Evolutionary conservation across 176 grass and related monocot genomes (phyloP).

Genomic region (Ensete glaucum): DNA sequence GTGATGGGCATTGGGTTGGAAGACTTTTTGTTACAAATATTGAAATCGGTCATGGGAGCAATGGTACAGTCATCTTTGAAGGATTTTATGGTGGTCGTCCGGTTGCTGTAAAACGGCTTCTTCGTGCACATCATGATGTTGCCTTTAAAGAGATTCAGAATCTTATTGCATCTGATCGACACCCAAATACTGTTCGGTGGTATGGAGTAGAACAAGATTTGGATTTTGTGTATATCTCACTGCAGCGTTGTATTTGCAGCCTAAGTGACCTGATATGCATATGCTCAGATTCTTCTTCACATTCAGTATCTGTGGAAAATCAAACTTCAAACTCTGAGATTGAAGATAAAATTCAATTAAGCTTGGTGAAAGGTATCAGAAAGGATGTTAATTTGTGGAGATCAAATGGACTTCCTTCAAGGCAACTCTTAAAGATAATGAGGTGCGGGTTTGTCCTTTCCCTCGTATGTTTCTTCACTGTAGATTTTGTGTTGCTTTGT

Average conservation of each 20-base stretch:
- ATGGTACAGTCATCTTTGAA: slow-evolving; percentile 92
- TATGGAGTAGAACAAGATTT: slow-evolving; percentile 71
- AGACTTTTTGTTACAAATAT: slow-evolving; percentile 60
- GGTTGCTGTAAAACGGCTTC: slow-evolving; percentile 83
- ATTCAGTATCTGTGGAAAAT: neutral
- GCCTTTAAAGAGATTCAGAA: slow-evolving; percentile 84
- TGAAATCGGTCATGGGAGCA: slow-evolving; percentile 96
- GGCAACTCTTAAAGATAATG: slow-evolving; percentile 76
- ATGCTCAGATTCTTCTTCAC: slow-evolving; percentile 10
- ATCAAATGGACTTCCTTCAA: slow-evolving; percentile 65
- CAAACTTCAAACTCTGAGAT: slow-evolving; percentile 7
- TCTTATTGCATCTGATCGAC: slow-evolving; percentile 85
- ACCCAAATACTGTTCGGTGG: slow-evolving; percentile 87
- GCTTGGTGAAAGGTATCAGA: slow-evolving; percentile 26
- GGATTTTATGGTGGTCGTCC: slow-evolving; percentile 64
- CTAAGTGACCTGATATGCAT: slow-evolving; percentile 70
- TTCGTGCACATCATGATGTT: slow-evolving; percentile 77
- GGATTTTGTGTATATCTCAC: slow-evolving; percentile 93
- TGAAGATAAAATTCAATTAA: slow-evolving; percentile 15
- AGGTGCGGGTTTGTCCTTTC: slow-evolving; percentile 38
- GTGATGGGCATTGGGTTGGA: slow-evolving; percentile 59
- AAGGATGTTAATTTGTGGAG: slow-evolving; percentile 59
- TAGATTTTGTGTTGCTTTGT: neutral
- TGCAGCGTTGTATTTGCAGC: slow-evolving; percentile 78
- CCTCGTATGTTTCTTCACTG: neutral